Evolutionary conservation across 1,284 basidiomycete species (phyloP), one percentile per base, ranked within the genome.

Genomic region (Anthracocystis setariae): DNA sequence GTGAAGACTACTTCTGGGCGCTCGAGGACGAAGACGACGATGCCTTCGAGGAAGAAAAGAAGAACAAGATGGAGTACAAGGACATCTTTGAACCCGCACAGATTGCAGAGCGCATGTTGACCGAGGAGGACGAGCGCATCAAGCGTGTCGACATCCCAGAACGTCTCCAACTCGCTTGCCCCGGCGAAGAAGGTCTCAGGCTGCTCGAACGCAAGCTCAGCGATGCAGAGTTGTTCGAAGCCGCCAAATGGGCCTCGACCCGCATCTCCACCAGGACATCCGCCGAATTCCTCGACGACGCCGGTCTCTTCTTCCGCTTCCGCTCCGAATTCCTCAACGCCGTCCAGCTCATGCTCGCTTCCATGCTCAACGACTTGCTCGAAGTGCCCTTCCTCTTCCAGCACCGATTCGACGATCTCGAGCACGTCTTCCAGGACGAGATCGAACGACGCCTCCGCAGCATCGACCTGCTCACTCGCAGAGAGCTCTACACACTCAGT

Each of bases 51-150:
- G 76, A 73, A 24, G 70, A 67, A 4, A 76, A 64, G 43, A 70
- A 76, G 72, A 90, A 91, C 85, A 72, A 71, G 52, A 73, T 78
- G 73, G 91, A 89, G 76, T 92, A 94, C 78, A 90, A 92, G 78
- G 95, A 98, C 83, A 93, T 99, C 66, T 99, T 98, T 76, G 96
- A 99, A 82, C 96, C 96, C 0, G 92, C 94, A 8, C 93, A 98
- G 86, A 98, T 99, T 80, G 90, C 90, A 70, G 91, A 90, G 64
- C 89, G 92, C 50, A 88, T 94, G 85, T 85, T 99, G 43, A 97
- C 94, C 4, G 93, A 95, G 72, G 94, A 93, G 67, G 96, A 99
- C 83, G 92, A 96, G 53, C 78, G 78, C 21, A 86, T 94, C 52
- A 94, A 98, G 74, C 91, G 94, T 54, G 89, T 89, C 80, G 96